A percentile compares a stretch with the other conserved stretches of the same genome.
phyloP scores from a whole-genome alignment of 108 stramenopile genomes.

The Conticribra weissflogii region DNA sequence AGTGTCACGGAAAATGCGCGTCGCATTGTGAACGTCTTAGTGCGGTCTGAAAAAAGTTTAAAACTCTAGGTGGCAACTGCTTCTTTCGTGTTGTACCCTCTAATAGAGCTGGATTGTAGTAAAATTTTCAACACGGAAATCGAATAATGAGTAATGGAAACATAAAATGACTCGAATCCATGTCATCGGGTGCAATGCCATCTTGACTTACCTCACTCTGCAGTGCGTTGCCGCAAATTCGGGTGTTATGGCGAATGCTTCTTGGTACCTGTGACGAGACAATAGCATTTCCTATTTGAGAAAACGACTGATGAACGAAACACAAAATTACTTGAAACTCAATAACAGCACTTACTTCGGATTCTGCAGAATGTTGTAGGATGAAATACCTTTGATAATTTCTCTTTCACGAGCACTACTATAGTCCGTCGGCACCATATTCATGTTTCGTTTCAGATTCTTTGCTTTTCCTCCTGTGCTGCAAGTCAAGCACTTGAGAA shows the following conservation, averaged over 20 bases:
- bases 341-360: slow-evolving; percentile 32
- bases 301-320: background rate
- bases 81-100: slow-evolving; percentile 49
- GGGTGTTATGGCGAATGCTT: slow-evolving; percentile 56
- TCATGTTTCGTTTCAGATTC: slow-evolving; percentile 44
- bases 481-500: slow-evolving; percentile 48
- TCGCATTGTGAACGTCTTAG: too few relatives aligned
- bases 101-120: slow-evolving; percentile 23
- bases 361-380: slow-evolving; percentile 63
- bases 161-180: too few relatives aligned
- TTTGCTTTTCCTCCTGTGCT: slow-evolving; percentile 39
- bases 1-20: too few relatives aligned
- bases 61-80: too few relatives aligned
- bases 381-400: slow-evolving; percentile 56
- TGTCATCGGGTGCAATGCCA: too few relatives aligned
- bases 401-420: slow-evolving; percentile 49
- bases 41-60: background rate
- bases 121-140: background rate
- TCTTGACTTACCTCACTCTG: slow-evolving; percentile 28
- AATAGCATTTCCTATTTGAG: background rate
- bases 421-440: slow-evolving; percentile 56
- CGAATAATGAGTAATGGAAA: background rate
- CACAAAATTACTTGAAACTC: background rate
- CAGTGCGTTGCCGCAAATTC: slow-evolving; percentile 53
- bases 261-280: slow-evolving; percentile 29